Base-by-base conservation (phyloP, 2,329 filamentous ascomycete species). In the Aspergillus uvarum region DNA sequence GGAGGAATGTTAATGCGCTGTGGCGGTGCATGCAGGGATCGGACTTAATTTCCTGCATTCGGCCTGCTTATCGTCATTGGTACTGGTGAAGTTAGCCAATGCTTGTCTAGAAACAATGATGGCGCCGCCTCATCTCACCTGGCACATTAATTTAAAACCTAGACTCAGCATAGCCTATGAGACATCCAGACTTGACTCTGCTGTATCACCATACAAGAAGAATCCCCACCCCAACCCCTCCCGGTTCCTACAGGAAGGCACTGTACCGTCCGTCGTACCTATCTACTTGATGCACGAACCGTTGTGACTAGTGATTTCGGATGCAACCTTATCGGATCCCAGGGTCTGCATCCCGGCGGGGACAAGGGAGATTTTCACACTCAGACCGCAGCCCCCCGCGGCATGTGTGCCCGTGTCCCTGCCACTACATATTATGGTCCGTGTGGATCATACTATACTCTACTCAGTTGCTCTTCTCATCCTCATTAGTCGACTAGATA, bases 1-100 rank as follows among this genome's bases (percentile, higher is more conserved):
- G 64, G 72, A 70, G 58, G 44, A 72, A 72, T 51, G 32, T 70
- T 74, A 63, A 67, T 70, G 65, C 72, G 71, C 1, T 64, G 70
- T 70, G 71, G 72, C 71, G 66, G 66, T 70, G 68, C 65, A 58
- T 35, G 14, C 21, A 49, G n/a, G 32, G 32, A 16, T 35, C 31
- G 31, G 31, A 32, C 31, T 32, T 32, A 32, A 32, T 32, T 7
- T 32, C 31, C 35, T 16, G 35, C 35, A 38, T 38, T 5, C 35
- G 14, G 35, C 35, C 35, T 5, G 11, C 38, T 44, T 44, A 42
- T 16, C 5, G n/a, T 44, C 16, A 5, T 14, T 12, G 1, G 14
- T 5, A 5, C 16, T 44, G 26, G 26, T 29, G 7, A 8, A 8
- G 26, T 29, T 29, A 29, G 26, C 26, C 26, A 29, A 29, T 29